phyloP scores from a whole-genome alignment of 805 yeast species.

The Saturnispora mendoncae region DNA sequence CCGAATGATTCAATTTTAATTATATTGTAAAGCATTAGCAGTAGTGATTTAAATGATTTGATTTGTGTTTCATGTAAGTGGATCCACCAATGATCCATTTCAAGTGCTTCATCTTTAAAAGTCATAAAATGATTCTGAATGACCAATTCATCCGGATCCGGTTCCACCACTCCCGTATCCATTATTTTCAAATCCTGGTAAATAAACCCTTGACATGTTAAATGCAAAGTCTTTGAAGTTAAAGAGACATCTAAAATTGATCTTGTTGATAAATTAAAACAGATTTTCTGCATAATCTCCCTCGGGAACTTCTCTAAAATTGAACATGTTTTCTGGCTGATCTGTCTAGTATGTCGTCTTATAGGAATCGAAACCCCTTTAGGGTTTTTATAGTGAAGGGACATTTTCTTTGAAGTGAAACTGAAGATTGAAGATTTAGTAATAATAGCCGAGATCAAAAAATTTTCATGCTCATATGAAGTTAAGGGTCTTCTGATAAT shows the following conservation, averaged over 20 bases:
- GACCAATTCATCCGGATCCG: conserved; percentile 13
- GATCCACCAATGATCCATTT: conserved; percentile 12
- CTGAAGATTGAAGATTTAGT: too few relatives aligned
- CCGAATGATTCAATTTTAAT: conserved; percentile 14
- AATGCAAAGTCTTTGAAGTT: conserved; percentile 6
- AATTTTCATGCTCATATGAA: too few relatives aligned
- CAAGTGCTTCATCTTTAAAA: conserved; percentile 13
- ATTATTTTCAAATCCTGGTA: conserved; percentile 10
- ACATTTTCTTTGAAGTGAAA: too few relatives aligned
- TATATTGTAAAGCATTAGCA: conserved; percentile 17
- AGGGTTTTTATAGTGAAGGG: too few relatives aligned
- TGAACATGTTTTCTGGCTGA: neutral
- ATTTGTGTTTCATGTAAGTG: conserved; percentile 8
- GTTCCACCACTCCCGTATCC: conserved; percentile 7
- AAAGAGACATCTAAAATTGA: conserved; percentile 8
- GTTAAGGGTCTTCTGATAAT: too few relatives aligned
- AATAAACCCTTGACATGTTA: conserved; percentile 4
- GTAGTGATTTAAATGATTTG: conserved; percentile 11
- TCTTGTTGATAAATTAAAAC: conserved; percentile 7
- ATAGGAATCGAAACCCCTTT: too few relatives aligned
- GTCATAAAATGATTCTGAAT: conserved; percentile 14
- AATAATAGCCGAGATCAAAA: too few relatives aligned
- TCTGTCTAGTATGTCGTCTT: too few relatives aligned
- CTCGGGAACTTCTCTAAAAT: conserved; percentile 9
- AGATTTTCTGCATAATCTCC: conserved; percentile 3